These are phyloP conservation scores for sunflower (Helianthus annuus) DNA, from an alignment of 129 eudicot species.

Conservation along the genomic window DNA sequence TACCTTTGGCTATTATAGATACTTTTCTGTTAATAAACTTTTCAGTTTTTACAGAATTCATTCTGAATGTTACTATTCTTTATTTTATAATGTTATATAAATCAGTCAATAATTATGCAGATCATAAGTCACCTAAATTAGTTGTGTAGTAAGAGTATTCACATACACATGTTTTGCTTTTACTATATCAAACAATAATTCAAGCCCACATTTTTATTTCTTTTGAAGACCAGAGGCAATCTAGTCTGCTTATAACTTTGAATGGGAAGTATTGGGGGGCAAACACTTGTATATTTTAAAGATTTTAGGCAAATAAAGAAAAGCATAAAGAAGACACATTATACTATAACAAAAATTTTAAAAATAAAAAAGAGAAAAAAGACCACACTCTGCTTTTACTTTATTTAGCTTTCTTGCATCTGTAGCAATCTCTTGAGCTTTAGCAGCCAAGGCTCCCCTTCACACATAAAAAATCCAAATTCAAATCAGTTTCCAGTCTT, in stretches of 20 bases:
- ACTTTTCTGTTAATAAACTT: too few species aligned
- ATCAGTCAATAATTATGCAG: too few species aligned
- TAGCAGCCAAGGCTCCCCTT: slow-evolving; percentile 30
- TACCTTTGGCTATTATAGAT: too few species aligned
- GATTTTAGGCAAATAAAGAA: slow-evolving; percentile 38
- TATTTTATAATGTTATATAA: too few species aligned
- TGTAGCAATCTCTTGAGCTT: slow-evolving; percentile 49
- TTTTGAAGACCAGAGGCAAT: not conserved
- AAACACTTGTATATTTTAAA: slow-evolving; percentile 21
- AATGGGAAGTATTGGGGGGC: slow-evolving; percentile 11
- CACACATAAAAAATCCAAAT: slow-evolving; percentile 21
- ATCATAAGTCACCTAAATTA: too few species aligned
- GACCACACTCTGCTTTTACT: slow-evolving; percentile 44
- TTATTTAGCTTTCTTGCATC: slow-evolving; percentile 65
- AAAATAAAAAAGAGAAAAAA: slow-evolving; percentile 32
- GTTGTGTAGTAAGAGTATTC: too few species aligned
- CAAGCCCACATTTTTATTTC: not conserved
- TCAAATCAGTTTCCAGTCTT: slow-evolving; percentile 31
- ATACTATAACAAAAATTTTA: slow-evolving; percentile 19
- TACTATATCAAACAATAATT: not conserved
- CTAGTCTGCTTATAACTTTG: slow-evolving; percentile 10
- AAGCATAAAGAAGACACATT: slow-evolving; percentile 72
- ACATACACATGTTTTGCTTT: too few species aligned
- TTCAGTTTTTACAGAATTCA: too few species aligned
- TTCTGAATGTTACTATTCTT: too few species aligned